Evolutionary conservation across 1,284 basidiomycete genomes (phyloP).

Genomic region (Leccinum fallax): DNA sequence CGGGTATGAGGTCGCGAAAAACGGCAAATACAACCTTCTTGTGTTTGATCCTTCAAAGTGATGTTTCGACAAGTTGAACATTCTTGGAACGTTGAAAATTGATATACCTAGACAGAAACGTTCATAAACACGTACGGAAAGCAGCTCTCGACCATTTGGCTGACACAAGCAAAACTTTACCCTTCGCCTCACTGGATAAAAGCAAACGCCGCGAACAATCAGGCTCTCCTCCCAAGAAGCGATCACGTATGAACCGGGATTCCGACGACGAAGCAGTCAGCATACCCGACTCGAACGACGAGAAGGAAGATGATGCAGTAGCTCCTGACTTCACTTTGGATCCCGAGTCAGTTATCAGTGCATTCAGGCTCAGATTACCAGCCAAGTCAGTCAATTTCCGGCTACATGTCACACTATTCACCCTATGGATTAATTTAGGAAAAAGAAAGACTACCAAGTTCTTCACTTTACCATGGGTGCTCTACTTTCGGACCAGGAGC

Average conservation of each 20-base stretch:
- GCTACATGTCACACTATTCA: neutral
- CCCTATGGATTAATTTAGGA: conserved; percentile 24
- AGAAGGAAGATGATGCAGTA: conserved; percentile 4
- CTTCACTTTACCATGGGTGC: conserved; percentile 68
- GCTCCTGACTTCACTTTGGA: conserved; percentile 26
- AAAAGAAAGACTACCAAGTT: conserved; percentile 63
- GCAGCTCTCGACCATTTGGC: conserved; percentile 33
- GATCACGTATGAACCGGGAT: conserved; percentile 23
- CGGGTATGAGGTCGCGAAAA: conserved; percentile 71
- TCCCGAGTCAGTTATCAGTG: conserved; percentile 42
- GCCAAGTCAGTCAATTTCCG: conserved; percentile 43
- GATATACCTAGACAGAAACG: conserved; percentile 21
- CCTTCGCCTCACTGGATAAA: conserved; percentile 14
- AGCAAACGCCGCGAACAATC: conserved; percentile 22
- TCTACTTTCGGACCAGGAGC: conserved; percentile 56
- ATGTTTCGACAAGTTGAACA: conserved; percentile 1
- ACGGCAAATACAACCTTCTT: conserved; percentile 64
- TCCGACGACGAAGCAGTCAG: conserved; percentile 41
- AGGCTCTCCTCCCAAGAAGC: conserved; percentile 26
- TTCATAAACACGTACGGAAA: conserved; percentile 32
- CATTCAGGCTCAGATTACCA: conserved; percentile 50
- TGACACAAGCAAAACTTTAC: conserved; percentile 6
- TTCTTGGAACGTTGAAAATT: conserved; percentile 6
- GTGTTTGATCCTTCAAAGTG: conserved; percentile 81
- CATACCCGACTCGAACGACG: conserved; percentile 33